These are phyloP conservation scores for Phlegmacium glaucopus DNA, from an alignment of 768 basidiomycete genomes.

Conservation along the genomic window DNA sequence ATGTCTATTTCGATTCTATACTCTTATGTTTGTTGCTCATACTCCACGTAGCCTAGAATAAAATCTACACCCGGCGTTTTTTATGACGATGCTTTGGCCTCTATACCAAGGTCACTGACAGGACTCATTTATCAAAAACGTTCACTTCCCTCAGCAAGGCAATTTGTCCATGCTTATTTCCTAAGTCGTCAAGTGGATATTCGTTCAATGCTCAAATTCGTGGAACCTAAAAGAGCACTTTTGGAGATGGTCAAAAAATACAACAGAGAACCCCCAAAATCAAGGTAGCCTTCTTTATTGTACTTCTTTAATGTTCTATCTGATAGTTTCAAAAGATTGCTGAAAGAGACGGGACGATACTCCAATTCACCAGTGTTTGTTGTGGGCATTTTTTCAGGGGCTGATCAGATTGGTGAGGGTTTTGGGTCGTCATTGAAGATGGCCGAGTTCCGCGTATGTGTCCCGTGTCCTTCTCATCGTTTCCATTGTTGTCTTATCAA, in stretches of 20 bases:
- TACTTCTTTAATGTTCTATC: constrained; percentile 42
- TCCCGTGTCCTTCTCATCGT: neutral
- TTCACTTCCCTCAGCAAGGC: constrained; percentile 81
- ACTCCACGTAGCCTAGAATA: constrained; percentile 39
- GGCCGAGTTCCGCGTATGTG: constrained; percentile 86
- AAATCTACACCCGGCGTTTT: constrained; percentile 49
- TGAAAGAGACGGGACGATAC: constrained; percentile 91
- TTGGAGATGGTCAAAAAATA: constrained; percentile 71
- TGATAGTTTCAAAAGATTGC: constrained; percentile 47
- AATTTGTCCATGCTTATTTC: constrained; percentile 89
- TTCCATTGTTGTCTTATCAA: constrained; percentile 2
- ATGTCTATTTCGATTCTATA: constrained; percentile 22
- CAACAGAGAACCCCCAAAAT: constrained; percentile 65
- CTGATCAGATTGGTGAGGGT: constrained; percentile 87
- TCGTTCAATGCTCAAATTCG: constrained; percentile 28
- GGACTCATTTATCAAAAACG: constrained; percentile 87
- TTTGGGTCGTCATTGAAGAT: constrained; percentile 91
- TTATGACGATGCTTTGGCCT: constrained; percentile 86
- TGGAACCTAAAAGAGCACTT: constrained; percentile 57
- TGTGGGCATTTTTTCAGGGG: constrained; percentile 89
- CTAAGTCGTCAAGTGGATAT: constrained; percentile 83
- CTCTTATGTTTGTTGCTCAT: constrained; percentile 3
- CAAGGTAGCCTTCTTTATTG: constrained; percentile 33
- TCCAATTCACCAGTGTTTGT: constrained; percentile 91
- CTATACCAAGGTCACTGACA: constrained; percentile 81